A percentile compares a stretch with the other conserved stretches of the same genome.
These are phyloP conservation scores for Apiotrichum veenhuisii DNA, from an alignment of 1,284 basidiomycete species.

Conservation along the genomic window DNA sequence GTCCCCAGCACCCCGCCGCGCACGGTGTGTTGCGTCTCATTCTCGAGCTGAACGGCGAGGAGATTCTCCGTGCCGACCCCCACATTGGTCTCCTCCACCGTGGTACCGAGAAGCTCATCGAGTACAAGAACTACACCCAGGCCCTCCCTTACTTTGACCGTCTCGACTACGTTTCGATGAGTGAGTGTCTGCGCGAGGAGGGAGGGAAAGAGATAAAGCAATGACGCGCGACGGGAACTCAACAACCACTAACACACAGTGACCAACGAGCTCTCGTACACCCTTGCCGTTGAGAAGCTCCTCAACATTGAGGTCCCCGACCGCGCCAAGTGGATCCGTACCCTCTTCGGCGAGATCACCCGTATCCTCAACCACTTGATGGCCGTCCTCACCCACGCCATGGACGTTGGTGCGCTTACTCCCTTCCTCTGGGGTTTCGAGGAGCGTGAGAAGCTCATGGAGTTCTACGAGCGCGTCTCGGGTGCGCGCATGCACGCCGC, in stretches of 20 bases:
- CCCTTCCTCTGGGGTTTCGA: conserved; percentile 99
- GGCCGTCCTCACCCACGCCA: conserved; percentile 75
- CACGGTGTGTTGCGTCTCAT: conserved; percentile 98
- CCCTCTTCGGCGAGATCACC: conserved; percentile 95
- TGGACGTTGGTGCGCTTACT: conserved; percentile 91
- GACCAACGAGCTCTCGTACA: conserved; percentile 96
- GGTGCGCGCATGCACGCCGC: conserved; percentile 95
- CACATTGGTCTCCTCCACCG: conserved; percentile 96
- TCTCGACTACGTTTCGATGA: conserved; percentile 99
- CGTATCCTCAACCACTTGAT: conserved; percentile 96
- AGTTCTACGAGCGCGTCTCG: conserved; percentile 98
- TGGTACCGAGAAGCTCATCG: conserved; percentile 97
- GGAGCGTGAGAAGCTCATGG: conserved; percentile 99
- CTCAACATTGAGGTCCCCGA: conserved; percentile 99
- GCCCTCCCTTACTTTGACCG: conserved; percentile 99
- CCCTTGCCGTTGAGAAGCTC: conserved; percentile 94
- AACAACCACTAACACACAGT: conserved; percentile 50
- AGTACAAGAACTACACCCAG: conserved; percentile 98
- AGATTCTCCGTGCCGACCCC: conserved; percentile 83
- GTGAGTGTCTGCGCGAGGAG: conserved; percentile 53
- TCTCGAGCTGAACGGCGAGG: conserved; percentile 95
- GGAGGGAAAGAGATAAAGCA: not conserved
- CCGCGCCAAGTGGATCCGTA: conserved; percentile 97
- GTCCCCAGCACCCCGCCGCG: conserved; percentile 96
- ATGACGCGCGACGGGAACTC: not conserved